Evolutionary conservation across 169 alveolate genomes (phyloP), one percentile per base, ranked within the genome.

Genomic region (Babesia microti): DNA sequence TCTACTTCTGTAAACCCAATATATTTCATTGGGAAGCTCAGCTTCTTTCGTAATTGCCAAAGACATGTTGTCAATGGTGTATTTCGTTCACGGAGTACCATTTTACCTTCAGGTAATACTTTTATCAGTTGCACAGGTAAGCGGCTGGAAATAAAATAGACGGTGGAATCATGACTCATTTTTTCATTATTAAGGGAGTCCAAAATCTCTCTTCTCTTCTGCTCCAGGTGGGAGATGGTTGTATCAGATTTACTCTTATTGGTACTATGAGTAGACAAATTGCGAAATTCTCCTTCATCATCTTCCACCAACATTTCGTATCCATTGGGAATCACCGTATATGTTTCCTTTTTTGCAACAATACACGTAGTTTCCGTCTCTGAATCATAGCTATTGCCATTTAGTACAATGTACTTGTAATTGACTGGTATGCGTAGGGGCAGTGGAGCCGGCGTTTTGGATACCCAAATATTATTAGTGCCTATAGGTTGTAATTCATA

Each of bases 221-320:
- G 17, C 3, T 35, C 3, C 4, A 3, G 4, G 17, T 15, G 42
- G n/a, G 17, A 21, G 27, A 42, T 1, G 53, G 27, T 15, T 23
- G 56, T 14, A 5, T 21, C n/a, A 3, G 18, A 24, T 9, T 19
- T 6, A 3, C 11, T 14, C 48, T 47, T 18, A 18, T 39, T 6
- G 41, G 11, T 46, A 21, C 33, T 4, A 35, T 29, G 23, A 26
- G 21, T 22, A 4, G 6, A 3, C 7, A 18, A 4, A 21, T 22
- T 21, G 19, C 76, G 56, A 15, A 33, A 65, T 36, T 65, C 53
- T 0, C 79, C 79, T 12, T 67, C 58, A 41, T 67, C 79, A 23
- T 67, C 79, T 41, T 67, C 79, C 35, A 67, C 41, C 14, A 59
- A 28, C 79, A 67, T 67, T 15, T 67, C 75, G 29, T 50, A 30